Evolutionary conservation across 768 basidiomycete genomes (phyloP).

Genomic region (Lentinula lateritia): DNA sequence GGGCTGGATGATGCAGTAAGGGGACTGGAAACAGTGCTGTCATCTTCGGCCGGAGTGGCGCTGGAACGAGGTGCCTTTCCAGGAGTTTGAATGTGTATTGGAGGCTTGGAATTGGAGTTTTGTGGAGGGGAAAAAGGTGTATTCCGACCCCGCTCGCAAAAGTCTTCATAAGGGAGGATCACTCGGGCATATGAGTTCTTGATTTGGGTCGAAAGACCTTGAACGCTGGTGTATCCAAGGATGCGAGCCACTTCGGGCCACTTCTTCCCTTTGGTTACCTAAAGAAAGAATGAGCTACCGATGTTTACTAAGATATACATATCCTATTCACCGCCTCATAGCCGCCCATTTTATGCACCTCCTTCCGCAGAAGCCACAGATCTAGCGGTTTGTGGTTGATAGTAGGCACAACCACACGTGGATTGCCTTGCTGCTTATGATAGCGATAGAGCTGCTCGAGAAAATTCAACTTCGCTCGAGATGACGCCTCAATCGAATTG

Average conservation of each 20-base stretch:
- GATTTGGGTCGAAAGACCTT: slow-evolving; percentile 80
- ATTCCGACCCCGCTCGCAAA: slow-evolving; percentile 69
- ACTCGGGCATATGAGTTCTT: slow-evolving; percentile 87
- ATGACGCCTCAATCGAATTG: slow-evolving; percentile 96
- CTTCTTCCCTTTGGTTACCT: slow-evolving; percentile 81
- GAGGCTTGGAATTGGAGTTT: neutral
- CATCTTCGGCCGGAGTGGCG: slow-evolving; percentile 26
- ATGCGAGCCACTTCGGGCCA: slow-evolving; percentile 85
- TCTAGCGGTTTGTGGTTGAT: slow-evolving; percentile 92
- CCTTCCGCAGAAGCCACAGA: slow-evolving; percentile 88
- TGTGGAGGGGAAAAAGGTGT: slow-evolving; percentile 34
- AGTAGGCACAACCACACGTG: slow-evolving; percentile 85
- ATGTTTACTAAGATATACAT: slow-evolving; percentile 1
- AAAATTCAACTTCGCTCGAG: slow-evolving; percentile 95
- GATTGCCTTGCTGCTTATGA: slow-evolving; percentile 92
- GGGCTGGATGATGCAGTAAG: slow-evolving; percentile 73
- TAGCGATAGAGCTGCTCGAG: slow-evolving; percentile 94
- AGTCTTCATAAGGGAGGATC: slow-evolving; percentile 94
- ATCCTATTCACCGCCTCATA: slow-evolving; percentile 65
- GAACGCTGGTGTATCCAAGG: slow-evolving; percentile 78
- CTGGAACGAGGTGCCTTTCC: slow-evolving; percentile 36
- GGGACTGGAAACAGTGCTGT: slow-evolving; percentile 68
- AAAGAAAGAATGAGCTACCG: slow-evolving; percentile 12
- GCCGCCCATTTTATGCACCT: slow-evolving; percentile 86
- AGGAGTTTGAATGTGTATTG: slow-evolving; percentile 12